Evolutionary conservation across 306 rosid species (phyloP).

Genomic region (Vigna hirtella): DNA sequence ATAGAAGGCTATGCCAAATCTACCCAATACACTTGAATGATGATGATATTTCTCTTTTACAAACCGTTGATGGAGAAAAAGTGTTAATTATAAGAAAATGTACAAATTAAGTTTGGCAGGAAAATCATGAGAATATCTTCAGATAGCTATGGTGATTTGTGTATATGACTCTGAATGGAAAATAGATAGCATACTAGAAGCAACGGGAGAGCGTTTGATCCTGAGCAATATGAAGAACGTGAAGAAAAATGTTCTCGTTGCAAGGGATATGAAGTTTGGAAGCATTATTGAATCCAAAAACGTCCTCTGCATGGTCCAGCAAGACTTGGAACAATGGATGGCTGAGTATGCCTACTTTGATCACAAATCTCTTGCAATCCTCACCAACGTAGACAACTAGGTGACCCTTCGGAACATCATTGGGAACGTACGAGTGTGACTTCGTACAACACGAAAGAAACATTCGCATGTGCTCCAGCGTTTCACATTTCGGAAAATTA

Average conservation of each 20-base stretch:
- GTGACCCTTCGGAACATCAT: slow-evolving; percentile 80
- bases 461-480: slow-evolving; percentile 16
- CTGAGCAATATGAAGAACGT: slow-evolving; percentile 48
- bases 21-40: neutral
- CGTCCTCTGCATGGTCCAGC: slow-evolving; percentile 71
- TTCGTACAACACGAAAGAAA: slow-evolving; percentile 36
- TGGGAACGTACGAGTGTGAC: slow-evolving; percentile 46
- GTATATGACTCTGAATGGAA: neutral
- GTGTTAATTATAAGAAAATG: neutral
- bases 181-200: slow-evolving; percentile 13
- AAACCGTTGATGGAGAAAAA: neutral
- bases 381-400: slow-evolving; percentile 75
- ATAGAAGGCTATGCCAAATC: neutral
- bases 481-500: slow-evolving; percentile 33
- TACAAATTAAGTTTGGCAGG: neutral
- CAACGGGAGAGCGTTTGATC: slow-evolving; percentile 24
- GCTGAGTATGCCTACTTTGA: slow-evolving; percentile 51
- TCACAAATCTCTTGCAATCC: slow-evolving; percentile 69
- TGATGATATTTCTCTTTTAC: neutral
- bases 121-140: neutral
- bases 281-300: slow-evolving; percentile 56
- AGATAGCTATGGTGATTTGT: neutral
- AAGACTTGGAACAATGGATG: slow-evolving; percentile 66
- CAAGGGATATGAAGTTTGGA: slow-evolving; percentile 73
- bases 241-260: slow-evolving; percentile 58